Percentiles rank a stretch among this genome's conserved stretches.
Conservation (phyloP, 352 stramenopile species). For the Plasmopara viticola region DNA sequence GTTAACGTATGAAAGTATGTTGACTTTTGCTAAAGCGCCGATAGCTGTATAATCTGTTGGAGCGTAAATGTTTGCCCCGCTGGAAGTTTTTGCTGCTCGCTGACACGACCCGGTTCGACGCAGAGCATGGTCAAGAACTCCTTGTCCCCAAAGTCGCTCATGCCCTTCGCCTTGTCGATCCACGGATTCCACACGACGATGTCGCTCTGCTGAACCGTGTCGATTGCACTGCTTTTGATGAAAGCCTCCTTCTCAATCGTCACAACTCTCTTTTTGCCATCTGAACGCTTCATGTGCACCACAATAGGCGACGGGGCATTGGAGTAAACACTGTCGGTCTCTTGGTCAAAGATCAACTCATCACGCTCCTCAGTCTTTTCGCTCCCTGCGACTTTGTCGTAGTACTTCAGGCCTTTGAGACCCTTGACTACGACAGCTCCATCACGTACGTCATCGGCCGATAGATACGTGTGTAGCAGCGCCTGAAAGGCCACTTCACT, state of each 20-base stretch:
- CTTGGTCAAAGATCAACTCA: constrained; percentile 54
- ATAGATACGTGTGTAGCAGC: constrained; percentile 93
- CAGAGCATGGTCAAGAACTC: constrained; percentile 95
- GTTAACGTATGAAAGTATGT: not conserved
- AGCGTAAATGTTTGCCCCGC: constrained; percentile 53
- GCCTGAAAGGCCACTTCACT: constrained; percentile 88
- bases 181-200: constrained; percentile 94
- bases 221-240: constrained; percentile 34
- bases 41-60: constrained; percentile 60
- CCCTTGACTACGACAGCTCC: constrained; percentile 65
- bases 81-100: constrained; percentile 52
- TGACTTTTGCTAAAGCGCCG: constrained; percentile 29
- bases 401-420: constrained; percentile 77
- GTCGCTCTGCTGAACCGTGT: constrained; percentile 45
- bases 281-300: constrained; percentile 53
- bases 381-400: constrained; percentile 84
- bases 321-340: constrained; percentile 88
- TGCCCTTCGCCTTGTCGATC: constrained; percentile 88
- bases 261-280: constrained; percentile 50
- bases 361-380: constrained; percentile 56
- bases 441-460: constrained; percentile 68
- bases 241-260: constrained; percentile 71
- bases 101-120: constrained; percentile 90
- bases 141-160: constrained; percentile 93
- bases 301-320: constrained; percentile 59